A percentile compares a stretch with the other conserved stretches of the same genome.
phyloP scores from a whole-genome alignment of 257 asterid genomes.

The Buddleja alternifolia region DNA sequence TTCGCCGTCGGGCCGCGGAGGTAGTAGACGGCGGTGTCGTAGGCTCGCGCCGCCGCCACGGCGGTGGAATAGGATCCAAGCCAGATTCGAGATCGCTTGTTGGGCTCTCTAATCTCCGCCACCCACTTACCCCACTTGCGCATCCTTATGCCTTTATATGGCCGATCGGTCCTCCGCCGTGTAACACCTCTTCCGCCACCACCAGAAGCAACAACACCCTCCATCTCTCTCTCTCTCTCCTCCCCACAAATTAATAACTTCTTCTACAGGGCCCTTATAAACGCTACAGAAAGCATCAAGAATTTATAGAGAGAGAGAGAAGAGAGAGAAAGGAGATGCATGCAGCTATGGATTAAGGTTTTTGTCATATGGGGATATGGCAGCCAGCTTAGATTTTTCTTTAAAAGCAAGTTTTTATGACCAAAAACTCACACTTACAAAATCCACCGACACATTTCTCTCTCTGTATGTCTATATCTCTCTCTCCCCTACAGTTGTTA shows the following conservation, averaged over 20 bases:
- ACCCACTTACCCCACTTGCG: constrained; percentile 85
- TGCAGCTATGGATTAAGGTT: constrained; percentile 29
- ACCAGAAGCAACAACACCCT: constrained; percentile 26
- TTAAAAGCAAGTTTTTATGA: constrained; percentile 25
- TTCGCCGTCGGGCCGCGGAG: constrained; percentile 77
- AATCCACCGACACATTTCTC: constrained; percentile 70
- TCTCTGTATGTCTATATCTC: too few relatives aligned
- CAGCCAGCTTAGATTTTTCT: constrained; percentile 38
- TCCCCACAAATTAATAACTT: background rate
- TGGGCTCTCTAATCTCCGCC: constrained; percentile 71
- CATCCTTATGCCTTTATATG: constrained; percentile 65
- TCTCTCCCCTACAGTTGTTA: constrained; percentile 15
- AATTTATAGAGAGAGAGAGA: background rate
- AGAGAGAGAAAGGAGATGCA: too few relatives aligned
- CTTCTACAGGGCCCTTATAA: background rate
- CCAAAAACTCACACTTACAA: constrained; percentile 23
- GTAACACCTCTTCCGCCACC: constrained; percentile 18
- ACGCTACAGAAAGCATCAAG: background rate
- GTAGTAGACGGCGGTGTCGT: constrained; percentile 69
- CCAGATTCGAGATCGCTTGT: constrained; percentile 67
- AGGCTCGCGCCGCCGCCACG: constrained; percentile 70
- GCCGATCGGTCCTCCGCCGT: constrained; percentile 43
- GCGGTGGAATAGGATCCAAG: constrained; percentile 64
- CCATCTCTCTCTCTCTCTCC: constrained; percentile 20
- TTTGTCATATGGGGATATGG: constrained; percentile 37